Evolutionary conservation across 805 yeast genomes (phyloP).

Genomic region (Lipomyces chichibuensis): DNA sequence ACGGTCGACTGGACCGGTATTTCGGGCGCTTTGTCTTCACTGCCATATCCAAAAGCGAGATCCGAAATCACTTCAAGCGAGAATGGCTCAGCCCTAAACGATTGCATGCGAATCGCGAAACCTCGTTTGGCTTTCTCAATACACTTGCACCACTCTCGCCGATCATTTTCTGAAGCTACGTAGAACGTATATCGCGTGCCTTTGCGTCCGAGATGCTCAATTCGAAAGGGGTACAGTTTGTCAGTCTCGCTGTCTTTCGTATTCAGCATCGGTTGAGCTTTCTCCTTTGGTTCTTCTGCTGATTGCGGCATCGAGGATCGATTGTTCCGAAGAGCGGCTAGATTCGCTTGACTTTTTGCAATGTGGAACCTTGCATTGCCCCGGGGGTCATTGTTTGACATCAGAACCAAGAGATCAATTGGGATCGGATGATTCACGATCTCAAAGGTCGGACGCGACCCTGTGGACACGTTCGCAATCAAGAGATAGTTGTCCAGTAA

Average conservation of each 20-base stretch:
- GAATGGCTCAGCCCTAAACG: constrained; percentile 57
- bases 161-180: constrained; percentile 47
- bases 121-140: constrained; percentile 54
- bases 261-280: constrained; percentile 2
- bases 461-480: constrained; percentile 43
- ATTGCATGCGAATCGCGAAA: constrained; percentile 42
- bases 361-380: constrained; percentile 36
- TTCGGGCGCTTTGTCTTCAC: constrained; percentile 50
- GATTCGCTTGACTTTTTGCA: constrained; percentile 37
- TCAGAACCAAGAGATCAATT: constrained; percentile 60
- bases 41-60: constrained; percentile 65
- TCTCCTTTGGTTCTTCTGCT: neutral
- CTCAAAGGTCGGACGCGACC: constrained; percentile 5
- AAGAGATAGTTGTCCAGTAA: constrained; percentile 69
- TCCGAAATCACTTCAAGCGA: constrained; percentile 57
- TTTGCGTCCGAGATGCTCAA: constrained; percentile 44
- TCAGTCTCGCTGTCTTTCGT: constrained; percentile 12
- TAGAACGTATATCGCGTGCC: constrained; percentile 44
- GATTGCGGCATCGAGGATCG: constrained; percentile 3
- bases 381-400: constrained; percentile 49
- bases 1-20: constrained; percentile 44
- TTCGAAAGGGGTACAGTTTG: constrained; percentile 43
- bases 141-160: constrained; percentile 60
- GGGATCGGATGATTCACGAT: constrained; percentile 43
- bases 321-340: neutral